phyloP scores from a whole-genome alignment of 2,329 filamentous ascomycete genomes.

The Penicillium sp. region DNA sequence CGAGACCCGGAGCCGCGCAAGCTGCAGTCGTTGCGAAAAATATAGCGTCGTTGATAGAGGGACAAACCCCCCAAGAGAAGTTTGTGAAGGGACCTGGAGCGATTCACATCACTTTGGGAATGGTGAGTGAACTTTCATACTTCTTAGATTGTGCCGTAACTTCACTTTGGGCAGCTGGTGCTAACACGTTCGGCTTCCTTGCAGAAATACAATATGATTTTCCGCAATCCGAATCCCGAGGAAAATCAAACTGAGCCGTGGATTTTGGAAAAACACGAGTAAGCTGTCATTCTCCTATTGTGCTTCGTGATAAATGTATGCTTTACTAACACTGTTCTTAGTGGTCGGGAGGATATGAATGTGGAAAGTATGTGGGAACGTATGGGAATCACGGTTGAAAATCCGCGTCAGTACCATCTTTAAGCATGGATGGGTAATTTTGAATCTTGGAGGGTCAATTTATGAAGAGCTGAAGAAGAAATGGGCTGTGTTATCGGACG shows the following conservation, averaged over 20 bases:
- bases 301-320: neutral
- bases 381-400: constrained; percentile 24
- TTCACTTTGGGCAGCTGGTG: neutral
- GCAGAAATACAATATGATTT: constrained; percentile 34
- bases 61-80: constrained; percentile 17
- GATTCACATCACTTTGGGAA: constrained; percentile 31
- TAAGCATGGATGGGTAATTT: neutral
- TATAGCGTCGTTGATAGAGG: constrained; percentile 29
- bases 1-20: constrained; percentile 28
- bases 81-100: constrained; percentile 26
- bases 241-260: constrained; percentile 32
- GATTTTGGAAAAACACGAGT: constrained; percentile 30
- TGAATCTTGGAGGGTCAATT: too few relatives aligned
- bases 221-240: constrained; percentile 31
- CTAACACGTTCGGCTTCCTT: neutral
- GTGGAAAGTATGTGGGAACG: constrained; percentile 34
- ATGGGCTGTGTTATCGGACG: too few relatives aligned
- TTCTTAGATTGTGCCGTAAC: too few relatives aligned
- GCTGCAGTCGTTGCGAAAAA: constrained; percentile 30
- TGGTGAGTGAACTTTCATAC: constrained; percentile 20
- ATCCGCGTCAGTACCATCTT: constrained; percentile 30
- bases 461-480: too few relatives aligned
- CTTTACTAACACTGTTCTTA: constrained; percentile 6
- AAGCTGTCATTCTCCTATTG: constrained; percentile 5
- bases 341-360: constrained; percentile 34